A percentile compares a stretch with the other conserved stretches of the same genome.
Evolutionary conservation across 148 eudicot species (phyloP).

Genomic region (Heliamphora exappendiculata): DNA sequence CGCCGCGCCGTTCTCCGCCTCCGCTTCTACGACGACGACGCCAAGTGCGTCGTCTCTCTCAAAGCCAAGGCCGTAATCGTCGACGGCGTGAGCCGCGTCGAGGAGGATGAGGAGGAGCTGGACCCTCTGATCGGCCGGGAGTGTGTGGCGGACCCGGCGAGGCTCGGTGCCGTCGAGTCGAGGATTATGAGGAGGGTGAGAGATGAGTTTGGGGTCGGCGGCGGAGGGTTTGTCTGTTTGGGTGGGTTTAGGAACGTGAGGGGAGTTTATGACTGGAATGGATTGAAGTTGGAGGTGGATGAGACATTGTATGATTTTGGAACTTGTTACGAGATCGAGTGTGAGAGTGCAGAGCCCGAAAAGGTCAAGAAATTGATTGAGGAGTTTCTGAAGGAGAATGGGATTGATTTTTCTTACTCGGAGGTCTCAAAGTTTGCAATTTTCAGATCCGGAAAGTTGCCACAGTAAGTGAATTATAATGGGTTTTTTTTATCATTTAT

Average conservation of each 20-base stretch:
- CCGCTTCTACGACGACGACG: constrained; percentile 58
- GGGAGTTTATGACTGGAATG: constrained; percentile 74
- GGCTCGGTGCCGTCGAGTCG: constrained; percentile 35
- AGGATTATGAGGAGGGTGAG: constrained; percentile 63
- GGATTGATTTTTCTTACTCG: constrained; percentile 54
- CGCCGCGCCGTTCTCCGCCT: constrained; percentile 69
- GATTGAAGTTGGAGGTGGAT: constrained; percentile 66
- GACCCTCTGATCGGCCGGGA: constrained; percentile 45
- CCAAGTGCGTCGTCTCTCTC: constrained; percentile 57
- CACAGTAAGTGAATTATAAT: constrained; percentile 34
- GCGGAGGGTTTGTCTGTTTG: constrained; percentile 46
- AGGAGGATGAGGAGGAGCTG: constrained; percentile 79
- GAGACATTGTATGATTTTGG: constrained; percentile 75
- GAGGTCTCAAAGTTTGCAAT: constrained; percentile 67
- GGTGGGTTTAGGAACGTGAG: constrained; percentile 88
- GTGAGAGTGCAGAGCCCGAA: constrained; percentile 78
- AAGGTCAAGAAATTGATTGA: constrained; percentile 62
- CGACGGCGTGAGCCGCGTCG: constrained; percentile 72
- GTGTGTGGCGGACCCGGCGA: constrained; percentile 39
- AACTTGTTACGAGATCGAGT: constrained; percentile 71
- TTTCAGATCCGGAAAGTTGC: constrained; percentile 57
- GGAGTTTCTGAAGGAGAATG: constrained; percentile 54
- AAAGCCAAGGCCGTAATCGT: constrained; percentile 59
- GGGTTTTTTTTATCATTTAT: background rate
- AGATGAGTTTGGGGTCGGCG: constrained; percentile 55